Evolutionary conservation across 2,329 filamentous ascomycete genomes (phyloP), one percentile per base, ranked within the genome.

Genomic region (Neofusicoccum umdonicola): DNA sequence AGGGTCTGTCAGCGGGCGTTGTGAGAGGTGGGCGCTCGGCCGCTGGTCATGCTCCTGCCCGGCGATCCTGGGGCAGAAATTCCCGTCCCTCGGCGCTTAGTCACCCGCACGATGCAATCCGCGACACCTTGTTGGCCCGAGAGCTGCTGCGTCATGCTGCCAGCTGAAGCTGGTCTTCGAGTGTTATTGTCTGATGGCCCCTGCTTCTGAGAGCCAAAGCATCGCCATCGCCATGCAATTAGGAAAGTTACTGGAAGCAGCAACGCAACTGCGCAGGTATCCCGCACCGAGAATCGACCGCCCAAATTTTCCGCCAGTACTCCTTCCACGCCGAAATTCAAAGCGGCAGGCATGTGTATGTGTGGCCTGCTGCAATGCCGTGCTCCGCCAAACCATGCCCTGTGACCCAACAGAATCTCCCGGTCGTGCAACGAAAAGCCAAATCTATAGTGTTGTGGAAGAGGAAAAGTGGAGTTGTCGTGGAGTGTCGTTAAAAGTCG

Each of bases 401-500:
- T 19, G n/a, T 41, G 22, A 37, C 27, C 56, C 56, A 60, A 31
- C 31, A 60, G 37, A 39, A 42, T 45, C 27, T 27, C 54, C 34
- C 37, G 42, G 17, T 34, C 42, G 56, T 45, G 31, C 22, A 60
- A 37, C 34, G 41, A 58, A 42, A 37, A 58, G 15, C 17, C 11
- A 60, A 47, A n/a, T 47, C 56, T 60, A 60, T 47, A 9, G 42
- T 35, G 39, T 60, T n/a, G n/a, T 47, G 41, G 15, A 34, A 39
- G 31, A 39, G 56, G 34, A 22, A 34, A 37, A 41, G 22, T 31
- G 42, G 41, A 37, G 13, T 41, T 7, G 42, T 50, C 35, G 61
- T 64, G 39, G 22, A 35, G 13, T 8, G 31, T 27, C 34, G 19
- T 73, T 69, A 77, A 57, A 73, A 74, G 51, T 76, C 75, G 47